Conservation (phyloP, 306 rosid species). For the Cicer judaicum region DNA sequence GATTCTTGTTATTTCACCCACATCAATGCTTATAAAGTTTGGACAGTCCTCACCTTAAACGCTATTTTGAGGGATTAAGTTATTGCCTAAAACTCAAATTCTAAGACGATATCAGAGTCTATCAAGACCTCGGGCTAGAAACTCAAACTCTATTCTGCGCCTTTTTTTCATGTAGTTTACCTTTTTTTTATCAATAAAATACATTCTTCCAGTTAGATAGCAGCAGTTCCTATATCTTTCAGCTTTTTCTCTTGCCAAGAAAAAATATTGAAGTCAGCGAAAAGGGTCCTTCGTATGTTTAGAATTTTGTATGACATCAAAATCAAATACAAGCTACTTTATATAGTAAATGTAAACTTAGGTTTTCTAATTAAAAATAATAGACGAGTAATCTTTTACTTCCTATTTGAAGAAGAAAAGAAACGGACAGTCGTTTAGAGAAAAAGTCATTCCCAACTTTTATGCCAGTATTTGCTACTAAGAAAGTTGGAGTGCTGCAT, state of each 20-base stretch:
- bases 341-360: not conserved
- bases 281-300: slow-evolving; percentile 7
- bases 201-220: not conserved
- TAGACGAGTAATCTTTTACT: slow-evolving; percentile 2
- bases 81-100: no score
- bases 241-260: not conserved
- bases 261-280: slow-evolving; percentile 14
- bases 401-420: slow-evolving; percentile 26
- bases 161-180: no score
- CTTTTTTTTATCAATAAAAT: not conserved
- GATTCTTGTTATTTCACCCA: no score
- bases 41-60: no score
- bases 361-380: not conserved
- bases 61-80: no score
- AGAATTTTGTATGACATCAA: slow-evolving; percentile 21
- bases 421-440: not conserved
- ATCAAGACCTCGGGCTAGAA: not conserved
- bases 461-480: not conserved
- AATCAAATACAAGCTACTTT: slow-evolving; percentile 21
- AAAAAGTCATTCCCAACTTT: slow-evolving; percentile 32
- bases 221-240: not conserved
- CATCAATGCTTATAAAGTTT: no score
- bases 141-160: not conserved
- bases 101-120: no score
- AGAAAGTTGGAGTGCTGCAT: slow-evolving; percentile 20